Evolutionary conservation across 257 asterid species (phyloP).

Genomic region (Ophiorrhiza pumila): DNA sequence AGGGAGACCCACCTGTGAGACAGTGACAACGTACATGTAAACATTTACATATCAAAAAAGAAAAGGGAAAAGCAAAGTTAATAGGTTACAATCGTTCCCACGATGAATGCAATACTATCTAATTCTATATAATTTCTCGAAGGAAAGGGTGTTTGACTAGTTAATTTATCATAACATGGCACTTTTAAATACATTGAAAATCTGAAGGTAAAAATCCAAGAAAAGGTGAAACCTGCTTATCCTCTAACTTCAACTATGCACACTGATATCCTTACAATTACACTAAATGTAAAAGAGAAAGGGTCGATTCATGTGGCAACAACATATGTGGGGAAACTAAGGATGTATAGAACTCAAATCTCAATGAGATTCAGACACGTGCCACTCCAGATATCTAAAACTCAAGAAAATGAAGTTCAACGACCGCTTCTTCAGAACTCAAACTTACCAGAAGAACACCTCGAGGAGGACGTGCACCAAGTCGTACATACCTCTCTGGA

Average conservation of each 20-base stretch:
- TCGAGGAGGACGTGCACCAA: slow-evolving; percentile 99
- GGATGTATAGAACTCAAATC: neutral
- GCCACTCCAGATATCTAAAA: neutral
- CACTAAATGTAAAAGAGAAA: neutral
- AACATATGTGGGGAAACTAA: neutral
- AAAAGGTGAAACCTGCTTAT: neutral
- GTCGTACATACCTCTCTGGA: slow-evolving; percentile 79
- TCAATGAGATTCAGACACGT: neutral
- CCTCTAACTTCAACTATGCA: neutral
- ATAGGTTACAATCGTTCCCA: neutral
- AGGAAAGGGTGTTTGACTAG: neutral
- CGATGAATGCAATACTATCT: neutral
- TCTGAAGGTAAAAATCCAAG: neutral
- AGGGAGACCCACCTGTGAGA: slow-evolving; percentile 88
- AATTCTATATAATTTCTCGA: neutral
- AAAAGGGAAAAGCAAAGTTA: neutral
- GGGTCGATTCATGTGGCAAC: neutral
- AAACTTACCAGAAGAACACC: slow-evolving; percentile 94
- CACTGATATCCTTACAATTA: neutral
- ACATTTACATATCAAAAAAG: slow-evolving; percentile 4
- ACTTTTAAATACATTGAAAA: neutral
- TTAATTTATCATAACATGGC: neutral
- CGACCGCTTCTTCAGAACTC: slow-evolving; percentile 16
- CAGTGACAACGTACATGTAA: slow-evolving; percentile 20
- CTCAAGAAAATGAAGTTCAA: neutral